Base-by-base conservation (phyloP, 768 basidiomycete species). In the Ramaria sp. region DNA sequence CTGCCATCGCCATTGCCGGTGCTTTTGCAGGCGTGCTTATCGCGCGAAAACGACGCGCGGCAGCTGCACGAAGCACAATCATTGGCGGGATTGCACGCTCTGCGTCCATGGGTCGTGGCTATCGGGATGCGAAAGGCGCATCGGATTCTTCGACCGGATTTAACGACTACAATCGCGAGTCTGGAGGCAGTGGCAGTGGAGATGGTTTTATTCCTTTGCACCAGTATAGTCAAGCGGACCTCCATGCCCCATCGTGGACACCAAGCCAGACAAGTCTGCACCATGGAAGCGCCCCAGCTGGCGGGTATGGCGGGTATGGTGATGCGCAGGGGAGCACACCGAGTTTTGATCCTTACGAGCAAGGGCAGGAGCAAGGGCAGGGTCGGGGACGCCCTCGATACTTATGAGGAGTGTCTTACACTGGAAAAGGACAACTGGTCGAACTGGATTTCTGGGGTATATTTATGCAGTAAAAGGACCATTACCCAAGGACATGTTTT, bases 131-230 rank as follows among this genome's bases (percentile, higher is more conserved):
- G 65, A 22, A 19, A 31, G 31, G 17, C 47, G n/a, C 64, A 33
- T 60, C 59, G 52, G 62, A 62, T 59, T 55, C 59, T 57, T 59
- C n/a, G 53, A 51, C 67, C 68, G 37, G 69, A 67, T 38, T 63
- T 68, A 17, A 63, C 68, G 39, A 77, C 75, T 60, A 69, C 72
- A 67, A 55, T 62, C 71, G 81, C 60, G 34, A 13, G 34, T 9
- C 10, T 13, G 13, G 34, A 2, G 4, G 4, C 13, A 10, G 22
- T 7, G 52, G 53, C 13, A 48, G 17, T n/a, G 43, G 45, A 15
- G 43, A 57, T 20, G 78, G 84, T 37, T 87, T 88, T 64, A 72
- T 84, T 52, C 86, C 86, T n/a, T 67, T 88, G 63, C 78, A 80
- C 61, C 83, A 83, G 65, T 78, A 77, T 39, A 55, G 53, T 27